phyloP scores from a whole-genome alignment of 2,329 filamentous ascomycete species.

The Rutstroemia sp. region DNA sequence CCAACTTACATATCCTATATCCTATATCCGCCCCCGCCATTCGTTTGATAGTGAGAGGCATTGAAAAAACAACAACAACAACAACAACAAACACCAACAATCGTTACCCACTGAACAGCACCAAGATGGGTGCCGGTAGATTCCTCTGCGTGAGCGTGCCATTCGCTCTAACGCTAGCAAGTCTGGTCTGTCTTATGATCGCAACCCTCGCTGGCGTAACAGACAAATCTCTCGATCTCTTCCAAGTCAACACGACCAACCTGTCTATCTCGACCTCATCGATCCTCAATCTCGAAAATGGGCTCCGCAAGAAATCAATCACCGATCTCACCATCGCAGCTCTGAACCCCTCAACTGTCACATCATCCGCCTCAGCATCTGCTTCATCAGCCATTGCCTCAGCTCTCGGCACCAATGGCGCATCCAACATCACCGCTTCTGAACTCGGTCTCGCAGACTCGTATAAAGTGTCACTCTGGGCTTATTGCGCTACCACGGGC shows the following conservation, averaged over 20 bases:
- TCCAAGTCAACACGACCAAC: conserved; percentile 54
- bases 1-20: not conserved
- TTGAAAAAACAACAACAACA: conserved; percentile 8
- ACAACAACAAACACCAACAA: conserved; percentile 11
- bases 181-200: conserved; percentile 61
- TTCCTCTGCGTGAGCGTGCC: conserved; percentile 83
- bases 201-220: conserved; percentile 48
- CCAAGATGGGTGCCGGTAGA: conserved; percentile 63
- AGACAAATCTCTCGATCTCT: conserved; percentile 49
- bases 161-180: conserved; percentile 71
- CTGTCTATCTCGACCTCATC: conserved; percentile 35
- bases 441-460: conserved; percentile 56
- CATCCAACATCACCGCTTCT: conserved; percentile 46
- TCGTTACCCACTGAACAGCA: not conserved
- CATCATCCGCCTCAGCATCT: conserved; percentile 41
- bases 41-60: not conserved
- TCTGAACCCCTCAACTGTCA: conserved; percentile 27
- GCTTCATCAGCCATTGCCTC: conserved; percentile 30
- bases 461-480: conserved; percentile 81
- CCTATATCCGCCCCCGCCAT: not conserved
- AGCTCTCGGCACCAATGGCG: not conserved
- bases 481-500: conserved; percentile 60
- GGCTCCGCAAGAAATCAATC: conserved; percentile 6
- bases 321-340: conserved; percentile 20
- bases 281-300: conserved; percentile 18